Conservation (phyloP, 257 asterid species). For the Penstemon newberryi region DNA sequence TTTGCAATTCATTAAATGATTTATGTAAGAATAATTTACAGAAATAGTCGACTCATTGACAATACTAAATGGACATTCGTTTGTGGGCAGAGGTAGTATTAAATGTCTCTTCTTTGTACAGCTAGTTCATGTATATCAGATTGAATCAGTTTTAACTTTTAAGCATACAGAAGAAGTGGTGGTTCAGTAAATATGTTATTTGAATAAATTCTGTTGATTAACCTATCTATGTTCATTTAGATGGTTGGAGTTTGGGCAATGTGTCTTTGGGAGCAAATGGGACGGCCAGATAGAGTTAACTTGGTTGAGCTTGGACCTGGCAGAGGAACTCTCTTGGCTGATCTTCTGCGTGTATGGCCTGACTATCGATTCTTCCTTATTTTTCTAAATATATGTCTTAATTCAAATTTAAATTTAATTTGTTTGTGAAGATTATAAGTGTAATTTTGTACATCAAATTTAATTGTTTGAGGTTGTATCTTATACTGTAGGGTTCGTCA, state of each 20-base stretch:
- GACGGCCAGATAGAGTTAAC: slow-evolving; percentile 69
- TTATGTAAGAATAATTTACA: too few species aligned
- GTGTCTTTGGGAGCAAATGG: slow-evolving; percentile 99
- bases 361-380: not conserved
- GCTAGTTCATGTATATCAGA: not conserved
- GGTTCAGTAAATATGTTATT: slow-evolving; percentile 7
- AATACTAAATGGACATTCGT: not conserved
- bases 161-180: not conserved
- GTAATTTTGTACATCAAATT: slow-evolving; percentile 9
- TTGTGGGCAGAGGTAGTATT: not conserved
- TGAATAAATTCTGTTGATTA: slow-evolving; percentile 16
- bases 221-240: slow-evolving; percentile 35
- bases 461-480: slow-evolving; percentile 13
- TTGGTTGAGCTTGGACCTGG: slow-evolving; percentile 99
- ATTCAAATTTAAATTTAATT: not conserved
- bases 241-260: slow-evolving; percentile 95
- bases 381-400: not conserved
- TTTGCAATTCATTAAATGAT: too few species aligned
- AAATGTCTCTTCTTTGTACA: not conserved
- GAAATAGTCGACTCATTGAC: not conserved
- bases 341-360: slow-evolving; percentile 81
- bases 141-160: not conserved
- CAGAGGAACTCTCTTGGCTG: slow-evolving; percentile 94
- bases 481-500: slow-evolving; percentile 57
- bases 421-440: slow-evolving; percentile 6